Conservation (phyloP, 139 green algal genomes). For the Micractinium conductrix region DNA sequence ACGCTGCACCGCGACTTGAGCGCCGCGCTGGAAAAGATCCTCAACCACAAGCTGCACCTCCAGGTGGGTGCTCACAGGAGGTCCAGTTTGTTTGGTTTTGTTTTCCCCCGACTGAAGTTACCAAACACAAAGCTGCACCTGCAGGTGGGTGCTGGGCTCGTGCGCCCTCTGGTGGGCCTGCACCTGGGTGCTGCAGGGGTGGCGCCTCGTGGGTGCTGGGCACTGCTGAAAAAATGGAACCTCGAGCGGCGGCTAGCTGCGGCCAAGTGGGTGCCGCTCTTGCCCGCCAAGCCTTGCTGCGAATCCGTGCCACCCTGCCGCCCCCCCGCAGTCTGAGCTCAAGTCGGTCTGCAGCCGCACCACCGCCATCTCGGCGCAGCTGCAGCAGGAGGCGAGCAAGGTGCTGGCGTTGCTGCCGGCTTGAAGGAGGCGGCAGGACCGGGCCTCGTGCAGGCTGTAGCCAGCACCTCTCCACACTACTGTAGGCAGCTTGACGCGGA, state of each 20-base stretch:
- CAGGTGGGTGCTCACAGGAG: background rate
- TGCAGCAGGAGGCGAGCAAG: slow-evolving; percentile 31
- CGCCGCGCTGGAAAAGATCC: slow-evolving; percentile 59
- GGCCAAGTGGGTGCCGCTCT: background rate
- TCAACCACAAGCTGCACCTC: slow-evolving; percentile 67
- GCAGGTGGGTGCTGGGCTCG: background rate
- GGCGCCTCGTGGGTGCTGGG: too few relatives aligned
- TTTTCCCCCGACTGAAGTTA: background rate
- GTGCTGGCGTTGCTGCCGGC: background rate
- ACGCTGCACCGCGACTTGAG: slow-evolving; percentile 61
- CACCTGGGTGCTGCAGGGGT: too few relatives aligned
- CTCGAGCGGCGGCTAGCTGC: background rate
- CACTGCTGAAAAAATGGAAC: background rate
- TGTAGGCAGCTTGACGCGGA: background rate
- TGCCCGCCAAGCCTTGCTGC: too few relatives aligned
- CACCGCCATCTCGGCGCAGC: slow-evolving; percentile 9
- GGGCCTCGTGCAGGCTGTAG: background rate
- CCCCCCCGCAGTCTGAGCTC: slow-evolving; percentile 8
- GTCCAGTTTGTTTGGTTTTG: background rate
- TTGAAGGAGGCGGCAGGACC: background rate
- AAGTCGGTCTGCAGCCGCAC: slow-evolving; percentile 23
- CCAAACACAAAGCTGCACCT: background rate
- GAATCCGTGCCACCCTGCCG: background rate
- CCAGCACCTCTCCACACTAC: too few relatives aligned
- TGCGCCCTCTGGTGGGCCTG: too few relatives aligned